These are phyloP conservation scores for Plasmodium gonderi DNA, from an alignment of 169 alveolate genomes.

Conservation along the genomic window DNA sequence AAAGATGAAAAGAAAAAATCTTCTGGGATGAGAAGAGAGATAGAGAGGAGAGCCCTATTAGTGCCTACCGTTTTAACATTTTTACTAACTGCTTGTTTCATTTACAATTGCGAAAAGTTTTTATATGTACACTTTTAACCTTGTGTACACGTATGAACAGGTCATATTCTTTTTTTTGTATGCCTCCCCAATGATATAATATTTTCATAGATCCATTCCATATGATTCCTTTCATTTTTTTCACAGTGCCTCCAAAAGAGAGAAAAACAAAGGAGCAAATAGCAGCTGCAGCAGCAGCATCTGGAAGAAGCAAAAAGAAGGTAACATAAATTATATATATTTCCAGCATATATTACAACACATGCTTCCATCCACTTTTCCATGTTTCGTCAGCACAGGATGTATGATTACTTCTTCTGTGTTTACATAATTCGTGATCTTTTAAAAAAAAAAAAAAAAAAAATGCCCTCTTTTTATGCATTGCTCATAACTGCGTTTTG, in stretches of 20 bases:
- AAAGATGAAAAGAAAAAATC: no score
- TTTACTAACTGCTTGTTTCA: not conserved
- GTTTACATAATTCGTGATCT: no score
- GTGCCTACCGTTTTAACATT: not conserved
- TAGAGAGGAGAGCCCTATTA: not conserved
- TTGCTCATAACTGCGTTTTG: no score
- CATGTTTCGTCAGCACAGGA: no score
- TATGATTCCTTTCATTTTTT: not conserved
- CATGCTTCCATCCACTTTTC: not conserved
- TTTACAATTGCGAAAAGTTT: no score
- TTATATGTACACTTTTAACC: no score
- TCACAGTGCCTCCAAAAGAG: constrained; percentile 75
- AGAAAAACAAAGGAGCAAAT: constrained; percentile 76
- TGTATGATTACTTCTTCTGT: no score
- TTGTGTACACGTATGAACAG: no score
- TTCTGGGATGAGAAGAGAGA: no score
- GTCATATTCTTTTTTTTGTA: not conserved
- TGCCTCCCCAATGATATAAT: not conserved
- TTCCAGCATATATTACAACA: not conserved
- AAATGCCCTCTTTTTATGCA: no score
- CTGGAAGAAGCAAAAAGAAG: constrained; percentile 76
- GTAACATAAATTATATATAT: constrained; percentile 4
- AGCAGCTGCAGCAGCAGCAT: constrained; percentile 79
- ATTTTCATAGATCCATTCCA: not conserved
- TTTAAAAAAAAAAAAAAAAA: no score